These are phyloP conservation scores for Trichoderma sp. DNA, from an alignment of 2,329 filamentous ascomycete genomes.

Conservation along the genomic window DNA sequence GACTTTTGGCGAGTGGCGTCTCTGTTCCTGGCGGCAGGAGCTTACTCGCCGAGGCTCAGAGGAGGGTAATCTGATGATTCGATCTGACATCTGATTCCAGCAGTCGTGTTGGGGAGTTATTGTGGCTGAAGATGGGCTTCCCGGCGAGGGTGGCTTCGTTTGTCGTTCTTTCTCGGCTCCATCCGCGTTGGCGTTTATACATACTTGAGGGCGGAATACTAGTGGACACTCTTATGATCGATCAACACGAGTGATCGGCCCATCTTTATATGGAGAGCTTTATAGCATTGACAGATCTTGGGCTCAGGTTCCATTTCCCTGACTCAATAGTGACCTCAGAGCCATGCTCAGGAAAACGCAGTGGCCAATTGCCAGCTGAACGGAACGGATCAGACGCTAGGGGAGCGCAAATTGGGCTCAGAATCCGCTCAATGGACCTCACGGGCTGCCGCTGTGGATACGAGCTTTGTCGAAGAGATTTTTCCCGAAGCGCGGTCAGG, in stretches of 20 bases:
- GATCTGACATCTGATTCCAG: conserved; percentile 1
- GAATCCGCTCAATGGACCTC: not conserved
- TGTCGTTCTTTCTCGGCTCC: not conserved
- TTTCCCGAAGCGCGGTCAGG: not conserved
- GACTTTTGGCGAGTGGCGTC: not conserved
- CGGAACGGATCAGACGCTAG: not conserved
- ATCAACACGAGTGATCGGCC: not conserved
- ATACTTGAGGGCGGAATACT: not conserved
- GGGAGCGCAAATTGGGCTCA: not conserved
- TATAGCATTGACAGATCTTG: not conserved
- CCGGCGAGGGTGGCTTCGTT: not conserved
- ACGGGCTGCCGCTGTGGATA: not conserved
- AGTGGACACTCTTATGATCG: no score
- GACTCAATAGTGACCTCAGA: not conserved
- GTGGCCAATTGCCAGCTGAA: not conserved
- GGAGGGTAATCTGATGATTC: not conserved
- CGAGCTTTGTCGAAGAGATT: not conserved
- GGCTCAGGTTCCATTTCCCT: not conserved
- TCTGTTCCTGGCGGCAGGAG: not conserved
- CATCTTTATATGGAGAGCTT: not conserved
- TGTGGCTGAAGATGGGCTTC: not conserved
- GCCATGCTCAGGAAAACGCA: not conserved
- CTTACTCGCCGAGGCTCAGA: not conserved
- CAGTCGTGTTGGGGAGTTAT: not conserved
- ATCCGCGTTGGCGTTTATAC: not conserved